Base-by-base conservation (phyloP, 2,329 filamentous ascomycete species). In the Hortaea werneckii region DNA sequence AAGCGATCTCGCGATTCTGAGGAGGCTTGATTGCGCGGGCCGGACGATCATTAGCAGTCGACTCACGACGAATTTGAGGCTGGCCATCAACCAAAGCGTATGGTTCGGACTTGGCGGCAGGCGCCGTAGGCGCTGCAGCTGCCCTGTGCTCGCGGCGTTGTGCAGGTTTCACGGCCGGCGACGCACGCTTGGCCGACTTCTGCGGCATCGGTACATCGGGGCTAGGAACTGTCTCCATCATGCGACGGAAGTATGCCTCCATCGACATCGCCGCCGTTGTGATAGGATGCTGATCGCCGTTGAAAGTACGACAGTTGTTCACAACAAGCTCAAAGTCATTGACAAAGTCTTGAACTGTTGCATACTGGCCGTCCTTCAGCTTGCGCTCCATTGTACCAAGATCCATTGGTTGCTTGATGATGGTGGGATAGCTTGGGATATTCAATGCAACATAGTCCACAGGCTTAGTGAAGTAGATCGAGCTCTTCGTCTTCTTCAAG, bases 11-110 rank as follows among this genome's bases (percentile, higher is more conserved):
- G 54, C 90, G 89, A 50, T 83, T 80, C 60, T 90, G 89, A 0
- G 92, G 88, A 6, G 89, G 85, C 58, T 95, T 87, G 45, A 96
- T 95, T 10, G 90, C 87, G 44, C 92, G 83, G 73, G 95, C 95
- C 8, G 90, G 89, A 43, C 92, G 80, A 46, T 82, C 84, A 54
- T 88, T 86, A 11, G 26, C 40, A 4, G 77, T 83, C 1, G 87
- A 94, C 58, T 94, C 87, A 13, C 90, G 84, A 44, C 92, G 83
- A 52, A 92, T 92, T 35, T 87, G 74, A 6, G 87, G 87, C 35
- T 87, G 75, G 1, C 86, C 87, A 55, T 87, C 80, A 1, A 86
- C 79, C 8, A 94, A 72, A 2, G 87, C 86, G 65, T 88, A 94
- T 0, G 83, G 77, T 29, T 74, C 75, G 13, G 57, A 55, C 5